Conservation (phyloP, 306 rosid genomes). For the Hippophae tibetana region DNA sequence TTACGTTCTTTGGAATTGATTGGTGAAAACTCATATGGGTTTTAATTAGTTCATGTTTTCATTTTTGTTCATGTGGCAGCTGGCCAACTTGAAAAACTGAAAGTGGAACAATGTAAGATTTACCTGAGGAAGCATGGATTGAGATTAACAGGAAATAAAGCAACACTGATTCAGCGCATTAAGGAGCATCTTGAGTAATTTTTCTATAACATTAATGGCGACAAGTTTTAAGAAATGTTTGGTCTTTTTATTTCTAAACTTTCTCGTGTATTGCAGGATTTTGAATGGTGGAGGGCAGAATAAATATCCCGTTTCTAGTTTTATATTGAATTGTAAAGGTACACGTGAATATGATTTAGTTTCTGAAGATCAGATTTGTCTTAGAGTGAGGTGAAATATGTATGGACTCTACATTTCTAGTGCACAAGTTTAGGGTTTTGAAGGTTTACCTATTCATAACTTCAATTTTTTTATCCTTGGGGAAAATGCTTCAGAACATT, state of each 20-base stretch:
- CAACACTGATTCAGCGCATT: constrained; percentile 55
- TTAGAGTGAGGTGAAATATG: no score
- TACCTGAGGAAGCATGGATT: constrained; percentile 69
- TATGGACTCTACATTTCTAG: no score
- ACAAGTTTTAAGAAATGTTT: constrained; percentile 3
- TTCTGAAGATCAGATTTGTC: background rate
- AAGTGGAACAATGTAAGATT: constrained; percentile 64
- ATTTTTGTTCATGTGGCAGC: constrained; percentile 31
- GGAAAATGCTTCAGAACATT: no score
- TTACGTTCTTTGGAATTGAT: no score
- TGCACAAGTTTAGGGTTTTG: no score
- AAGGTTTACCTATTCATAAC: no score
- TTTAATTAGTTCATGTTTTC: background rate
- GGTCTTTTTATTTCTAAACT: constrained; percentile 10
- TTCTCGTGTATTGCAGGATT: constrained; percentile 43
- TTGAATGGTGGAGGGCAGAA: constrained; percentile 65
- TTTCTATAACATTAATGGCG: background rate
- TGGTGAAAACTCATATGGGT: background rate
- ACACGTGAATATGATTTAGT: background rate
- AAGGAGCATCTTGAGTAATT: constrained; percentile 65
- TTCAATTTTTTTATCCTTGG: no score
- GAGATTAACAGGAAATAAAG: constrained; percentile 75
- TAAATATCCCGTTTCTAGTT: constrained; percentile 56
- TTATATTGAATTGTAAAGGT: constrained; percentile 82
- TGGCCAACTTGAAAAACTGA: constrained; percentile 48